Evolutionary conservation across 805 yeast genomes (phyloP).

Genomic region (Ogataea parapolymorpha): DNA sequence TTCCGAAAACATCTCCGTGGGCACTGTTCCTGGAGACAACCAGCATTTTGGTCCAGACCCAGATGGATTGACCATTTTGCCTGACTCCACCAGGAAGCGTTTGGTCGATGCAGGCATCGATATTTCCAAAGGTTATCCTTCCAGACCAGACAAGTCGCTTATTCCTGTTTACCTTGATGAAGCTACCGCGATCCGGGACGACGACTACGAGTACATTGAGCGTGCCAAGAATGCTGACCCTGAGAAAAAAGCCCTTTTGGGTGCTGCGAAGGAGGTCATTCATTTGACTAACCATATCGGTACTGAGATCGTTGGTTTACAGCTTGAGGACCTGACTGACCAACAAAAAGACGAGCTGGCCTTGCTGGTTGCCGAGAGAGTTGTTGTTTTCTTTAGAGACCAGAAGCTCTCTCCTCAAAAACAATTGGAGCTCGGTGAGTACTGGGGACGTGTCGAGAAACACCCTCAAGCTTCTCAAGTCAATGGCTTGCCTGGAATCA

Average conservation of each 20-base stretch:
- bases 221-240: slow-evolving; percentile 38
- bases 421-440: slow-evolving; percentile 42
- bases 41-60: slow-evolving; percentile 18
- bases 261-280: slow-evolving; percentile 40
- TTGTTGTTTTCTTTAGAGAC: slow-evolving; percentile 47
- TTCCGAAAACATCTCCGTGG: slow-evolving; percentile 10
- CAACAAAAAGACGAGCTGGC: slow-evolving; percentile 47
- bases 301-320: slow-evolving; percentile 48
- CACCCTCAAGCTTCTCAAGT: slow-evolving; percentile 36
- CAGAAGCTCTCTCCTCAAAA: slow-evolving; percentile 43
- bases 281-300: slow-evolving; percentile 46
- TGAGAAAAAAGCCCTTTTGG: slow-evolving; percentile 39
- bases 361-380: slow-evolving; percentile 43
- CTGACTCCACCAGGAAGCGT: slow-evolving; percentile 28
- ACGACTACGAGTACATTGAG: slow-evolving; percentile 33
- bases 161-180: slow-evolving; percentile 41
- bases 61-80: slow-evolving; percentile 27
- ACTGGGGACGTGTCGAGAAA: slow-evolving; percentile 42
- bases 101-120: slow-evolving; percentile 36
- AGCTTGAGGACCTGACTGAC: slow-evolving; percentile 39
- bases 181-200: slow-evolving; percentile 35
- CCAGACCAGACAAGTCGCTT: slow-evolving; percentile 31
- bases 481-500: slow-evolving; percentile 35
- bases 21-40: slow-evolving; percentile 5
- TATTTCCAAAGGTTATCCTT: slow-evolving; percentile 38